phyloP scores from a whole-genome alignment of 179 eudicot species.

The Beta macrorhiza region DNA sequence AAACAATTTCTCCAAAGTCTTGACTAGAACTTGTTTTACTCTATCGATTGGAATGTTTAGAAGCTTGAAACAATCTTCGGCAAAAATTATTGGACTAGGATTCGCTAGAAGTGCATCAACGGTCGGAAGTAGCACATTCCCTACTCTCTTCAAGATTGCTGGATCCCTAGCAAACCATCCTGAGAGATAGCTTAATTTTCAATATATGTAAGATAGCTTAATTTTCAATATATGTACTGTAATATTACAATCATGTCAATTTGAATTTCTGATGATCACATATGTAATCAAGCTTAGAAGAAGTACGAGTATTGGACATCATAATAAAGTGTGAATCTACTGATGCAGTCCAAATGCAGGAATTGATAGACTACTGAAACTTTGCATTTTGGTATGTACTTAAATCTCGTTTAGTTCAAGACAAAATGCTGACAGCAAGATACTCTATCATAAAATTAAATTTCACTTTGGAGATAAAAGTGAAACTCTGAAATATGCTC shows the following conservation, averaged over 20 bases:
- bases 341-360: background rate
- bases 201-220: background rate
- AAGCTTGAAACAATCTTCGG: conserved; percentile 89
- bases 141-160: conserved; percentile 54
- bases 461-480: background rate
- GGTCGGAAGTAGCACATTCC: conserved; percentile 53
- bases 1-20: conserved; percentile 56
- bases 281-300: background rate
- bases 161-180: conserved; percentile 98
- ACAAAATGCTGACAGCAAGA: conserved; percentile 4
- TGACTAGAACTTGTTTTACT: conserved; percentile 46
- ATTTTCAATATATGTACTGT: background rate
- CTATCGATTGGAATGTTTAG: conserved; percentile 55
- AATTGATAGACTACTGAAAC: background rate
- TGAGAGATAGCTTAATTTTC: conserved; percentile 32
- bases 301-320: background rate
- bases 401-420: background rate
- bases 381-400: background rate
- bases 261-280: background rate
- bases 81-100: conserved; percentile 52
- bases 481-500: conserved; percentile 6
- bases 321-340: background rate
- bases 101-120: conserved; percentile 29
- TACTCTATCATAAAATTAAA: background rate
- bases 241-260: background rate